A percentile compares a stretch with the other conserved stretches of the same genome.
Conservation (phyloP, 225 moss, liverwort and hornwort genomes). For the Pseudisothecium myosuroides region DNA sequence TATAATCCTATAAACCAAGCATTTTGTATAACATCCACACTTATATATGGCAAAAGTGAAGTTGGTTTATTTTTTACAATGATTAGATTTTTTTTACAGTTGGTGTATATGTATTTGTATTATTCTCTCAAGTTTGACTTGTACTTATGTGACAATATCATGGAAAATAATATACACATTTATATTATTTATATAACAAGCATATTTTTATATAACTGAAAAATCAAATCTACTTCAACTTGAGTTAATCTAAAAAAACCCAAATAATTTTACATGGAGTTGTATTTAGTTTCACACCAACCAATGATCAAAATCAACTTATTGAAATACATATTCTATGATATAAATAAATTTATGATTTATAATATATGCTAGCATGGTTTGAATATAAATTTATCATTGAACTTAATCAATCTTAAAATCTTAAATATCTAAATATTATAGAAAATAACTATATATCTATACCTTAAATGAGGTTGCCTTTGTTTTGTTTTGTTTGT, state of each 20-base stretch:
- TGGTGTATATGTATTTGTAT: no score
- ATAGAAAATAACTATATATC: background rate
- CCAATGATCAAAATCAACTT: background rate
- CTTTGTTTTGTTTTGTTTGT: background rate
- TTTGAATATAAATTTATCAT: background rate
- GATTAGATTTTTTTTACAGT: no score
- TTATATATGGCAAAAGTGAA: no score
- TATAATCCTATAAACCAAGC: no score
- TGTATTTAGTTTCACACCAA: background rate
- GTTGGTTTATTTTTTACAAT: no score
- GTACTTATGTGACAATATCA: no score
- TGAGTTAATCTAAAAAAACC: background rate
- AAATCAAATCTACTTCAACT: background rate
- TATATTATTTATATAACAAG: no score
- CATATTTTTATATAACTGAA: no score
- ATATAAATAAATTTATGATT: background rate
- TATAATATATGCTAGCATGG: rapidly evolving
- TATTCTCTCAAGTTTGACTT: no score
- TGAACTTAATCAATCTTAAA: background rate
- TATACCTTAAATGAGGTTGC: background rate
- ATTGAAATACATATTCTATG: background rate
- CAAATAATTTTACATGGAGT: background rate
- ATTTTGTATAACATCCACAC: no score
- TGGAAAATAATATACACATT: no score
- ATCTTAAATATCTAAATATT: background rate